phyloP scores from a whole-genome alignment of 352 stramenopile species.

The Phytopythium aichiense region DNA sequence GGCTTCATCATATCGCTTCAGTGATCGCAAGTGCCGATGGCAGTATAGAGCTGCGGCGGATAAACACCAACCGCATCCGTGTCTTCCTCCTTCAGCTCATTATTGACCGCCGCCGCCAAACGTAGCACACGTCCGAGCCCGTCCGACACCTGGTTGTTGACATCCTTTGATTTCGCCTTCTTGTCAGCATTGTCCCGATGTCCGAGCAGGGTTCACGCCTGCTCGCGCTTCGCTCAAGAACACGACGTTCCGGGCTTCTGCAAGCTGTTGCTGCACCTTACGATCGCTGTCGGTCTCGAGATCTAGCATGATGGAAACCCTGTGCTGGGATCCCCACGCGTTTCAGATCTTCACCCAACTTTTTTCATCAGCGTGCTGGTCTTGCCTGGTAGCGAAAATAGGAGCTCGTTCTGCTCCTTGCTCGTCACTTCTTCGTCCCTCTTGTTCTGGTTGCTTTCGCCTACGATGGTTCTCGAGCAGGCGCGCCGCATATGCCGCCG shows the following conservation, averaged over 20 bases:
- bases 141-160: conserved; percentile 27
- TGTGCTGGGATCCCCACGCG: background rate
- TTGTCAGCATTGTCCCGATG: conserved; percentile 17
- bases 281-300: background rate
- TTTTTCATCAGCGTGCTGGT: background rate
- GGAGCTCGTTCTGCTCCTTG: conserved; percentile 1
- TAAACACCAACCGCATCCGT: conserved; percentile 8
- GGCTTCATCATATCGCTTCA: too few species aligned
- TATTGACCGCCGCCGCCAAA: background rate
- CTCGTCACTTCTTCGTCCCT: background rate
- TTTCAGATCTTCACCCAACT: background rate
- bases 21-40: too few species aligned
- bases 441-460: background rate
- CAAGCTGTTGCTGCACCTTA: background rate
- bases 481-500: background rate
- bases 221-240: conserved; percentile 26
- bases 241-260: conserved; percentile 15
- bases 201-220: background rate
- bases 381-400: background rate
- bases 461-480: background rate
- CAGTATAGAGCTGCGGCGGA: too few species aligned
- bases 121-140: conserved; percentile 32
- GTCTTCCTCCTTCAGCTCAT: conserved; percentile 12
- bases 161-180: background rate
- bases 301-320: background rate